Base-by-base conservation (phyloP, 179 eudicot genomes). In the Silene coronaria region DNA sequence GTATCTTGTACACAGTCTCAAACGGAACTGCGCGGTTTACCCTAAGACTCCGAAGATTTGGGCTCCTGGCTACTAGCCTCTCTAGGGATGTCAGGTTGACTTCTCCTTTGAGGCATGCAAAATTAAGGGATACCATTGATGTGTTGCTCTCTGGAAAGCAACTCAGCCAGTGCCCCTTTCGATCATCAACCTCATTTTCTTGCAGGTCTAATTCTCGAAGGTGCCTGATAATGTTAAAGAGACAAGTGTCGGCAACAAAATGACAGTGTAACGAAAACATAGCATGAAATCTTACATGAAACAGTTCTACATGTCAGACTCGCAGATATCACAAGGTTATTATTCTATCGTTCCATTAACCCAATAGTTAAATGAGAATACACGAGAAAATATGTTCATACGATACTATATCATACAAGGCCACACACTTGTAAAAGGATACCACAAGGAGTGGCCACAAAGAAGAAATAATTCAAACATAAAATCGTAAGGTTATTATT, bases 91-190 rank as follows among this genome's bases (percentile, higher is more conserved):
- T 73, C 14, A 89, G 60, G 70, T 86, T 88, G 34, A 89, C 90
- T 83, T 85, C 89, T 77, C 93, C 97, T 73, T 85, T 89, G 60
- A 91, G 89, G 84, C 96, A 91, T 61, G 97, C 89, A 78, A 89
- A 89, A 80, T 90, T 90, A 27, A 90, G 85, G 48, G 96, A 87
- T 64, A 85, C 86, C n/a, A 91, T 88, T 16, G 93, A 91, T 16
- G 93, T 89, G 80, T 83, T 86, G 79, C 79, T 86, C 1, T 91
- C 93, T 0, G 93, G 86, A 72, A 91, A 91, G 82, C 90, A 89
- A 75, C 91, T 87, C 24, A 91, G 87, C 94, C 94, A 88, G 26
- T 87, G 89, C 64, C 96, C 89, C 79, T 85, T 83, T 4, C 82
- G 86, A 70, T 92, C 97, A 67, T 86, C 90, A 68, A 92, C 88